Conservation (phyloP, 2,329 filamentous ascomycete species). For the Mycosphaerella sp. region DNA sequence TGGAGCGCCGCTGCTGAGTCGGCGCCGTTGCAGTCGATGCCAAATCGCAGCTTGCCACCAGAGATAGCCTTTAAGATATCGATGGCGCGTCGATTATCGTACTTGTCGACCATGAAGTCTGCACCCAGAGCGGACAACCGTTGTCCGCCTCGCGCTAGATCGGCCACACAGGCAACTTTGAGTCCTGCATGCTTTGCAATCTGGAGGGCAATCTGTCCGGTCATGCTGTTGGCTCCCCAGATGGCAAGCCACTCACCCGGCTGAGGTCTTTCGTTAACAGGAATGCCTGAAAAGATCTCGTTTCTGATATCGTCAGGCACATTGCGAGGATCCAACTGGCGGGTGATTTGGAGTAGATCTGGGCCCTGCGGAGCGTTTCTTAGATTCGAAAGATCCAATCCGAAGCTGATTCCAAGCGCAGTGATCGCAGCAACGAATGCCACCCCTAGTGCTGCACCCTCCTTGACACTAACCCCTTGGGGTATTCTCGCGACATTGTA, state of each 20-base stretch:
- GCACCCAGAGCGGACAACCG: conserved; percentile 50
- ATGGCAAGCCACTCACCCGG: conserved; percentile 65
- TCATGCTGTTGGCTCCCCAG: conserved; percentile 71
- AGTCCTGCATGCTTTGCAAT: conserved; percentile 62
- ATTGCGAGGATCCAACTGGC: conserved; percentile 40
- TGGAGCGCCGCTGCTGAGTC: conserved; percentile 57
- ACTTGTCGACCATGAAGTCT: conserved; percentile 63
- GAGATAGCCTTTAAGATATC: conserved; percentile 58
- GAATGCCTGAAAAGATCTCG: conserved; percentile 57
- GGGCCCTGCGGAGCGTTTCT: conserved; percentile 46
- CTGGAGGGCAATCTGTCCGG: conserved; percentile 60
- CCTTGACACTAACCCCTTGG: conserved; percentile 45
- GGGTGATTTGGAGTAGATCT: conserved; percentile 51
- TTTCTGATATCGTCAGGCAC: conserved; percentile 57
- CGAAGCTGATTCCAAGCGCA: conserved; percentile 62
- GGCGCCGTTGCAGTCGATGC: conserved; percentile 60
- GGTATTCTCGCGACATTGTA: conserved; percentile 62
- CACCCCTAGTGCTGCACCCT: conserved; percentile 60
- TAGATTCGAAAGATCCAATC: conserved; percentile 55
- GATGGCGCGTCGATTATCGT: conserved; percentile 59
- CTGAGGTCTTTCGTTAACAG: conserved; percentile 48
- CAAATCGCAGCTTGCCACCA: conserved; percentile 55
- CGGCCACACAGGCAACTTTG: conserved; percentile 59
- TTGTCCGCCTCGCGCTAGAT: conserved; percentile 60
- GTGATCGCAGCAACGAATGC: conserved; percentile 65